Evolutionary conservation across 225 moss, liverwort and hornwort genomes (phyloP).

Genomic region (Thuidium tamariscinum): DNA sequence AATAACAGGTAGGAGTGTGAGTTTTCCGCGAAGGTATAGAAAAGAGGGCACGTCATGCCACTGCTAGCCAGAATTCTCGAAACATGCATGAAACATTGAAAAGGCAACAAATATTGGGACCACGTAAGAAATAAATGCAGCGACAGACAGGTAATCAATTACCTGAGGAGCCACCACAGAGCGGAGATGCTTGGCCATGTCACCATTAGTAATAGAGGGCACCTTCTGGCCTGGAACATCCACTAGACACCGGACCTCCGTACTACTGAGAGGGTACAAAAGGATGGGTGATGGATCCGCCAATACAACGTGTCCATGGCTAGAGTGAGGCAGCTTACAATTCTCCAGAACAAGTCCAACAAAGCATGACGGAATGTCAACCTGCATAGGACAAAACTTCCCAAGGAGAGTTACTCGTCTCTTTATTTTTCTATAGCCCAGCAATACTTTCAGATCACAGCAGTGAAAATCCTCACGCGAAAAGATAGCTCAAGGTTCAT

Average conservation of each 20-base stretch:
- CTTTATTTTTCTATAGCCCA: neutral
- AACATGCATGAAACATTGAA: neutral
- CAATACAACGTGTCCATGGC: conserved; percentile 84
- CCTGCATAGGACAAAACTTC: conserved; percentile 15
- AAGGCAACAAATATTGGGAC: neutral
- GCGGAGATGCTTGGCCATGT: conserved; percentile 78
- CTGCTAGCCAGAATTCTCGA: neutral
- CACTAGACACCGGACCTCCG: conserved; percentile 81
- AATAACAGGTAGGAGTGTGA: neutral
- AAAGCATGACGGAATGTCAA: conserved; percentile 88
- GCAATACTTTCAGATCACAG: neutral
- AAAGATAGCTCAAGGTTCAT: neutral
- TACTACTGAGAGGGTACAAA: conserved; percentile 82
- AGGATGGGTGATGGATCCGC: conserved; percentile 87
- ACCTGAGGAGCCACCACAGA: conserved; percentile 61
- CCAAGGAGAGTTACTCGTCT: neutral
- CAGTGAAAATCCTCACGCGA: neutral
- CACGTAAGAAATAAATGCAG: neutral
- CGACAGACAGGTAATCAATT: neutral
- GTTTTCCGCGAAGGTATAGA: neutral
- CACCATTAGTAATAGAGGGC: conserved; percentile 71
- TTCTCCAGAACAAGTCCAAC: conserved; percentile 80
- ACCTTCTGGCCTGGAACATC: conserved; percentile 88
- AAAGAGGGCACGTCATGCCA: neutral
- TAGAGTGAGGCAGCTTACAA: conserved; percentile 63